A percentile compares a stretch with the other conserved stretches of the same genome.
phyloP scores from a whole-genome alignment of 306 rosid genomes.

The Castanopsis chinensis region DNA sequence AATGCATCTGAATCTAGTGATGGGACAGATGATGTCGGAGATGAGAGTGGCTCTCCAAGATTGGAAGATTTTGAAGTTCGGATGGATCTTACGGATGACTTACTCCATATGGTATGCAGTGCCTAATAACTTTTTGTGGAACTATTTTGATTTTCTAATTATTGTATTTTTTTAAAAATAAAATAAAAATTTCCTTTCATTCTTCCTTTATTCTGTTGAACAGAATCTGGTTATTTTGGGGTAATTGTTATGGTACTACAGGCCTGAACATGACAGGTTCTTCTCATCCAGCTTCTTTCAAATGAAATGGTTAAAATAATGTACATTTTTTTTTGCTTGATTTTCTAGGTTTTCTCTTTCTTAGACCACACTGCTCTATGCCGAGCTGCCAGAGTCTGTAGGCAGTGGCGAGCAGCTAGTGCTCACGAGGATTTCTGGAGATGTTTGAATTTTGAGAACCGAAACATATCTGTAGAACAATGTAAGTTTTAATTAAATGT shows the following conservation, averaged over 20 bases:
- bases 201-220: background rate
- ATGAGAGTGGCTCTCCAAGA: constrained; percentile 38
- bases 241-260: too few species aligned
- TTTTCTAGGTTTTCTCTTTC: constrained; percentile 85
- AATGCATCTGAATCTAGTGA: constrained; percentile 31
- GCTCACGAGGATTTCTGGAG: constrained; percentile 99
- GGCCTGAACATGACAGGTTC: too few species aligned
- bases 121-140: background rate
- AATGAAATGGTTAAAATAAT: too few species aligned
- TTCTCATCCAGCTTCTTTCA: too few species aligned
- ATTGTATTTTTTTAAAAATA: constrained; percentile 8
- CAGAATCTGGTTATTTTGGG: background rate
- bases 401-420: constrained; percentile 94
- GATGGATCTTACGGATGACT: constrained; percentile 97
- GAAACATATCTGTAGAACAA: constrained; percentile 82
- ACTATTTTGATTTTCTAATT: background rate
- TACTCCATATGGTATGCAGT: constrained; percentile 81
- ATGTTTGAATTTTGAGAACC: constrained; percentile 81
- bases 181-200: background rate
- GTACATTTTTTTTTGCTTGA: background rate
- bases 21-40: constrained; percentile 51
- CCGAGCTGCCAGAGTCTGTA: constrained; percentile 89
- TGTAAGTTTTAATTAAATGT: constrained; percentile 50
- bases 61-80: constrained; percentile 67
- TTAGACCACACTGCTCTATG: constrained; percentile 88